A percentile compares a stretch with the other conserved stretches of the same genome.
Evolutionary conservation across 2,329 filamentous ascomycete species (phyloP).

Genomic region (Pyrenophora graminea): DNA sequence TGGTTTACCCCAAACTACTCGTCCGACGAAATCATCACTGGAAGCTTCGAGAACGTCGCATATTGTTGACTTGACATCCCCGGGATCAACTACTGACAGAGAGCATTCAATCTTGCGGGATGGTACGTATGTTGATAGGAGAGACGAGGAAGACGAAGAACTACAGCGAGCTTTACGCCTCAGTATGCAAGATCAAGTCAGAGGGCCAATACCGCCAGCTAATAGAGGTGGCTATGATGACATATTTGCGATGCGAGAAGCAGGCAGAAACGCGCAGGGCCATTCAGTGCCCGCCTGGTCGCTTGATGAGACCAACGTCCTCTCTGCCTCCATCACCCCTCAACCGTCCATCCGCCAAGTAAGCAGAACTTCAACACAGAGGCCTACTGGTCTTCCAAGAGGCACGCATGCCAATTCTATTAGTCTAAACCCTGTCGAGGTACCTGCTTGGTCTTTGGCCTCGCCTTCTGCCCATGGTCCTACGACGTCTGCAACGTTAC

Average conservation of each 20-base stretch:
- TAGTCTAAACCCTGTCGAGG: neutral
- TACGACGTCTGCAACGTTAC: neutral
- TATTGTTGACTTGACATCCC: neutral
- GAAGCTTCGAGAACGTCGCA: neutral
- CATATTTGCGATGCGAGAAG: conserved; percentile 9
- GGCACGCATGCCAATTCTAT: conserved; percentile 1
- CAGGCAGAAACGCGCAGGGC: conserved; percentile 3
- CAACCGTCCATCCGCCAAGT: neutral
- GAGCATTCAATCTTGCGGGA: neutral
- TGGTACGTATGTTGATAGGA: neutral
- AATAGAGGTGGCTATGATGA: conserved; percentile 1
- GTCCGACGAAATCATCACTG: neutral
- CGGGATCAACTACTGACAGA: neutral
- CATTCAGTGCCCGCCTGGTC: conserved; percentile 8
- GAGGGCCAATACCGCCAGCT: neutral
- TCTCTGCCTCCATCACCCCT: neutral
- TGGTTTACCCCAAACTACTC: neutral
- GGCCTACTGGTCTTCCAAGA: neutral
- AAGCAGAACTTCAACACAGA: neutral
- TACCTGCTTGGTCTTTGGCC: neutral
- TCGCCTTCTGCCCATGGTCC: neutral
- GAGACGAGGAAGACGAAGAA: conserved; percentile 10
- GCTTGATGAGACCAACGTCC: neutral
- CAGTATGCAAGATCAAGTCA: conserved; percentile 11
- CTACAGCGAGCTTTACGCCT: conserved; percentile 15